Conservation (phyloP, 495 filamentous ascomycete genomes). For the Acidiella bohemica region DNA sequence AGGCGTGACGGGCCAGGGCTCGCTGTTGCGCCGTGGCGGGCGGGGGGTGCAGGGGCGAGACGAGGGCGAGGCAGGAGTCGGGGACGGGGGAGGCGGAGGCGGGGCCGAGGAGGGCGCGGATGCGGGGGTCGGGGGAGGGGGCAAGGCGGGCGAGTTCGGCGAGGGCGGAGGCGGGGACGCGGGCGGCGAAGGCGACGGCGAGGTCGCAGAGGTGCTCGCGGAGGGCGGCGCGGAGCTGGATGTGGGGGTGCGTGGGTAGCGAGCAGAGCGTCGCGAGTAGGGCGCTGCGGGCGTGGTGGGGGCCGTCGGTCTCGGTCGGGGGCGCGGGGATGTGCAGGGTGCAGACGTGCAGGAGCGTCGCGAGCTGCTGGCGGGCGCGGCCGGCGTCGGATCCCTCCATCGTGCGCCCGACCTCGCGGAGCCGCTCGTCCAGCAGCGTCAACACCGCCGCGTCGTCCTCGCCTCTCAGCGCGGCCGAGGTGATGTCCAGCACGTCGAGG, state of each 20-base stretch:
- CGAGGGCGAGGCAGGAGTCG: constrained; percentile 24
- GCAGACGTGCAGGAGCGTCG: constrained; percentile 8
- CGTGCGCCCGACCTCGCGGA: constrained; percentile 2
- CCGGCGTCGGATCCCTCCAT: no score
- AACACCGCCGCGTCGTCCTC: constrained; percentile 4
- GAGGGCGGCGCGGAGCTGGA: constrained; percentile 3
- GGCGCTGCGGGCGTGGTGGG: constrained; percentile 22
- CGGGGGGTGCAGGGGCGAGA: constrained; percentile 8
- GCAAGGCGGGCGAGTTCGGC: constrained; percentile 12
- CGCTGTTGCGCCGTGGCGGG: constrained; percentile 9
- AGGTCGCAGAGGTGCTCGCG: constrained; percentile 16
- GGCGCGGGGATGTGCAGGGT: constrained; percentile 3
- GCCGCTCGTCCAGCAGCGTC: constrained; percentile 2
- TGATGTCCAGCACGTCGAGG: constrained; percentile 6
- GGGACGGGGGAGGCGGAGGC: neutral
- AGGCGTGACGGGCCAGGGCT: constrained; percentile 2
- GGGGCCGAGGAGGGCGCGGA: constrained; percentile 24
- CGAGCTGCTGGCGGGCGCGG: neutral
- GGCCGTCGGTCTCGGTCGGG: neutral
- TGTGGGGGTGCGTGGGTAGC: constrained; percentile 2
- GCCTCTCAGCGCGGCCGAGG: neutral
- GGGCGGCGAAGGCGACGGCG: constrained; percentile 9
- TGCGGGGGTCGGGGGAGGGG: constrained; percentile 14
- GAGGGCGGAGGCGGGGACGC: constrained; percentile 20
- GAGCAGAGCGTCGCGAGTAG: constrained; percentile 9